These are phyloP conservation scores for Hymenoscyphus infarciens DNA, from an alignment of 2,329 filamentous ascomycete genomes.

Conservation along the genomic window DNA sequence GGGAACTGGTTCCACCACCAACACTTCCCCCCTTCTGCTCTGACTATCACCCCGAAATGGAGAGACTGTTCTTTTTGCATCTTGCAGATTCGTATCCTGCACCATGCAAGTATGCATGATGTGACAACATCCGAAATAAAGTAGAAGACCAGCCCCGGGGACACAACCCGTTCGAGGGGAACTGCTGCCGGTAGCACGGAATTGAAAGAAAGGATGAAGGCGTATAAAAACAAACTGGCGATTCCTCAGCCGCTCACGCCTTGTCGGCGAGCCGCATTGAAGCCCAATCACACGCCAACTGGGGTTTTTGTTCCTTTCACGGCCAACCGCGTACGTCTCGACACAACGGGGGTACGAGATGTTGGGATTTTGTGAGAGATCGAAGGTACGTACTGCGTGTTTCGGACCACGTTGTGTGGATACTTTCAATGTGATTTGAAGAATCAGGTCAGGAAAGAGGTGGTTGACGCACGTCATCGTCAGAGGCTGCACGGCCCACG, in stretches of 20 bases:
- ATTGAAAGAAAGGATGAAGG: neutral
- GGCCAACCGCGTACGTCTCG: neutral
- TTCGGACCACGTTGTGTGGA: neutral
- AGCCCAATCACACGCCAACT: conserved; percentile 2
- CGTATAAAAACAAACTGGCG: neutral
- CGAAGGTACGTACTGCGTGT: neutral
- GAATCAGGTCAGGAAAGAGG: neutral
- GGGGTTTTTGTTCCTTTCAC: neutral
- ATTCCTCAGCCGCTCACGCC: neutral
- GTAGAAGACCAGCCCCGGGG: neutral
- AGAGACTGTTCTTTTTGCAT: neutral
- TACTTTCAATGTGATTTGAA: neutral
- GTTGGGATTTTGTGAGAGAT: neutral
- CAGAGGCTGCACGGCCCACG: neutral
- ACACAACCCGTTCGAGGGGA: neutral
- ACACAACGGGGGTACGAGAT: neutral
- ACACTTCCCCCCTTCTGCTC: neutral
- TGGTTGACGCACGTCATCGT: neutral
- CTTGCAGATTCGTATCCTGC: too few species aligned
- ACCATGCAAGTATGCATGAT: neutral
- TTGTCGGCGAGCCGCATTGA: neutral
- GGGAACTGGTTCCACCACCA: neutral
- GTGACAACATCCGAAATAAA: neutral
- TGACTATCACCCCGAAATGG: neutral
- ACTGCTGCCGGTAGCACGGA: neutral